Base-by-base conservation (phyloP, 2,329 filamentous ascomycete species). In the Ophiosphaerella narmari region DNA sequence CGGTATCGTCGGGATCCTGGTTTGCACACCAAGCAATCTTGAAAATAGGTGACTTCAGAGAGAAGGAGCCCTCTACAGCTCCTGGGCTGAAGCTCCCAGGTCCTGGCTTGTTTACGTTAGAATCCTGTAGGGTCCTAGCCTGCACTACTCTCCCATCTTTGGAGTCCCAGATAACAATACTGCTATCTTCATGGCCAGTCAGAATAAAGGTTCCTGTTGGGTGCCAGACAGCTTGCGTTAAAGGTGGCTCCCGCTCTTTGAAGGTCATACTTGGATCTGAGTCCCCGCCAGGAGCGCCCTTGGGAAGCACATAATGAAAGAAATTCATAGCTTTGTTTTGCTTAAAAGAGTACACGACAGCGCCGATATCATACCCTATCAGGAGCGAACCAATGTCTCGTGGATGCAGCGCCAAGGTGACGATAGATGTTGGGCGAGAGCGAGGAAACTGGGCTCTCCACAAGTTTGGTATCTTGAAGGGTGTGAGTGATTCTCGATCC, bases 1-100 rank as follows among this genome's bases (percentile, higher is more conserved):
- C 93, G 14, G 91, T 97, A 65, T 99, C 93, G 65, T 99, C 94
- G 0, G 91, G 88, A 66, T 97, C 96, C 52, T 87, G 82, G 70
- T 97, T 97, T 49, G 90, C 93, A 74, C 94, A 99, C 94, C 94
- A 99, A 1, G 86, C 83, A 48, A 97, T 85, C 55, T 86, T 86
- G 53, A 85, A 84, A 52, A 93, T 88, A 0, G 91, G 90, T 47
- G 90, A 87, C 54, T 89, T 87, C 12, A 87, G 74, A 13, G 80
- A 80, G 36, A 86, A 77, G 0, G 78, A 79, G 1, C 79, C 80
- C 3, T 80, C 74, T 1, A 72, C 63, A n/a, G 71, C 75, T 6
- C 74, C 73, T 26, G 72, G 71, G 48, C 68, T 75, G 18, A 71
- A 76, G 62, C 64, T 69, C 5, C 70, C 73, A 12, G 78, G 70